Evolutionary conservation across 352 stramenopile genomes (phyloP).

Genomic region (Phytophthora foliorum): DNA sequence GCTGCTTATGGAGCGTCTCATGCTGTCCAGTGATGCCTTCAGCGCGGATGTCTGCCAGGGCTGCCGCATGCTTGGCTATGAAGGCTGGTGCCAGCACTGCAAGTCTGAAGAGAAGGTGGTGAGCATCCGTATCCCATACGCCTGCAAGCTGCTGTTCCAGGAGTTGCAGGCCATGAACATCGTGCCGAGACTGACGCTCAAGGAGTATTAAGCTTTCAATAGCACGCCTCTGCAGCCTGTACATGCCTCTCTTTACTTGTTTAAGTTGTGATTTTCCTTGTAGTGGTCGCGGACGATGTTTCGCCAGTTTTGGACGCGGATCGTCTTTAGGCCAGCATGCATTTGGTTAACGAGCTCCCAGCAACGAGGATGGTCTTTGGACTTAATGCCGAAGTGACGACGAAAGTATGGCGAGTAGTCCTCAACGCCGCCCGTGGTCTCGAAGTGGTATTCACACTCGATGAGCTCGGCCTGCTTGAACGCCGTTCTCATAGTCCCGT

Average conservation of each 20-base stretch:
- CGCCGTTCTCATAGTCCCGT: slow-evolving; percentile 36
- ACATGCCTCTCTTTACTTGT: not conserved
- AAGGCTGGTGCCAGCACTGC: slow-evolving; percentile 99
- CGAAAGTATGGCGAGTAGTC: slow-evolving; percentile 47
- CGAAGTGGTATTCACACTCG: slow-evolving; percentile 41
- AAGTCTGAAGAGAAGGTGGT: slow-evolving; percentile 98
- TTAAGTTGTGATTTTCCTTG: not conserved
- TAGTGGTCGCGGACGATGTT: slow-evolving; percentile 21
- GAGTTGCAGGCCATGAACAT: slow-evolving; percentile 99
- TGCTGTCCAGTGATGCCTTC: slow-evolving; percentile 99
- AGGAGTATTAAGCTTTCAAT: slow-evolving; percentile 88
- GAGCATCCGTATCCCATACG: slow-evolving; percentile 98
- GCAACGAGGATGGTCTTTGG: slow-evolving; percentile 29
- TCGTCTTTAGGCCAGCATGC: slow-evolving; percentile 4
- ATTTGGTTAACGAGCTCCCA: slow-evolving; percentile 31
- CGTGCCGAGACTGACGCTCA: slow-evolving; percentile 96
- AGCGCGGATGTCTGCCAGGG: slow-evolving; percentile 98
- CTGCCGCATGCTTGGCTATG: slow-evolving; percentile 98
- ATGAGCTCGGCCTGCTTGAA: slow-evolving; percentile 44
- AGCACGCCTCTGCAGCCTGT: slow-evolving; percentile 28
- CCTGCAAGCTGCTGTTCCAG: slow-evolving; percentile 99
- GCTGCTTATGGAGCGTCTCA: slow-evolving; percentile 99
- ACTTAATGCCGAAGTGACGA: slow-evolving; percentile 30
- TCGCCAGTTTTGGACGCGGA: slow-evolving; percentile 27
- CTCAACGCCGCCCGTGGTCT: slow-evolving; percentile 30